Evolutionary conservation across 2,329 filamentous ascomycete species (phyloP).

Genomic region (Emmonsiellopsis sp.): DNA sequence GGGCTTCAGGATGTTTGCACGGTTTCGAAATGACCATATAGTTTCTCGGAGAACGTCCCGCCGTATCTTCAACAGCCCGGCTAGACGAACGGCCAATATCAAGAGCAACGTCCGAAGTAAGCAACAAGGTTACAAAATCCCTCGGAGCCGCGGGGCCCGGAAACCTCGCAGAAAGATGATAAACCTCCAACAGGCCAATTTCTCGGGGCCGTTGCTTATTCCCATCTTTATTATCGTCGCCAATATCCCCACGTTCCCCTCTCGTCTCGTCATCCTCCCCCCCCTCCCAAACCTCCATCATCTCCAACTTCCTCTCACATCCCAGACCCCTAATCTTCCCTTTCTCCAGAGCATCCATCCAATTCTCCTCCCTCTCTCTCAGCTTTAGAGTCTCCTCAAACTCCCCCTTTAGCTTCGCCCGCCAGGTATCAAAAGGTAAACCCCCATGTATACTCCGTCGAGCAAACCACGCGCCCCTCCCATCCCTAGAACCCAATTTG

Average conservation of each 20-base stretch:
- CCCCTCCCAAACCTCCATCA: slow-evolving; percentile 45
- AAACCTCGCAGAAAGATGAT: slow-evolving; percentile 79
- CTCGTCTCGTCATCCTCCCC: slow-evolving; percentile 8
- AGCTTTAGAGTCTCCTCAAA: slow-evolving; percentile 68
- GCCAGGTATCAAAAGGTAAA: slow-evolving; percentile 67
- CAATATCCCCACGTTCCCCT: background rate
- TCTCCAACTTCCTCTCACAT: slow-evolving; percentile 65
- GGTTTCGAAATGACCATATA: slow-evolving; percentile 86
- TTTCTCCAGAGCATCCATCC: background rate
- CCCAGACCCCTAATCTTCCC: slow-evolving; percentile 65
- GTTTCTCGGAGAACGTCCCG: slow-evolving; percentile 45
- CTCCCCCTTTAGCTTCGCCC: slow-evolving; percentile 64
- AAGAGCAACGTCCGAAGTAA: slow-evolving; percentile 48
- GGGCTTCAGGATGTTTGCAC: slow-evolving; percentile 64
- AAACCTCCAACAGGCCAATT: slow-evolving; percentile 47
- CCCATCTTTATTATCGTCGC: slow-evolving; percentile 4
- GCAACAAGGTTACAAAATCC: slow-evolving; percentile 74
- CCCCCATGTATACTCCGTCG: slow-evolving; percentile 73
- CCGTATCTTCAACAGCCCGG: slow-evolving; percentile 14
- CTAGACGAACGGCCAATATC: slow-evolving; percentile 22
- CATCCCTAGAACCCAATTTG: slow-evolving; percentile 69
- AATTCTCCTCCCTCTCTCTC: slow-evolving; percentile 57
- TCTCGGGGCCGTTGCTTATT: background rate
- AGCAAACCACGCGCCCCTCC: slow-evolving; percentile 83
- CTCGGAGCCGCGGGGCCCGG: slow-evolving; percentile 78